A percentile compares a stretch with the other conserved stretches of the same genome.
phyloP scores from a whole-genome alignment of 495 filamentous ascomycete species.

The Aspergillus biplanus region DNA sequence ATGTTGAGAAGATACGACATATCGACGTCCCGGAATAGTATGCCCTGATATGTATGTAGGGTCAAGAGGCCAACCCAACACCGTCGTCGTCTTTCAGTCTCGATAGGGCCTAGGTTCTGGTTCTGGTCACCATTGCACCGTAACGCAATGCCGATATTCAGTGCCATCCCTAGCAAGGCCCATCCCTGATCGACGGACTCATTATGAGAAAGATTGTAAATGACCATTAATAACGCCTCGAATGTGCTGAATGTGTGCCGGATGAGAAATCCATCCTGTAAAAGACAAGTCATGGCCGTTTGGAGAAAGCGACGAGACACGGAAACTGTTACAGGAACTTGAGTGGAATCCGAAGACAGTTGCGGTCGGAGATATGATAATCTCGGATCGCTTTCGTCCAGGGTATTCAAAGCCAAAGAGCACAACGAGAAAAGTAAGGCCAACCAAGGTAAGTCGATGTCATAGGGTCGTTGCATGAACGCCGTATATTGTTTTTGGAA shows the following conservation, averaged over 20 bases:
- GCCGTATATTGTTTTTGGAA: constrained; percentile 26
- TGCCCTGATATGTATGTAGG: constrained; percentile 29
- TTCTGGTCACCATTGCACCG: constrained; percentile 15
- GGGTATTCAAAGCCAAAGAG: constrained; percentile 18
- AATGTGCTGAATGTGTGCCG: constrained; percentile 24
- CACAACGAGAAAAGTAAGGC: constrained; percentile 26
- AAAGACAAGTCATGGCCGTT: neutral
- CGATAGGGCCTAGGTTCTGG: constrained; percentile 1
- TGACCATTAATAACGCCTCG: constrained; percentile 25
- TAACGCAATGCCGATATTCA: constrained; percentile 29
- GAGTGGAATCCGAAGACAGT: constrained; percentile 8
- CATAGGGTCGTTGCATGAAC: constrained; percentile 11
- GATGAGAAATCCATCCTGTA: constrained; percentile 8
- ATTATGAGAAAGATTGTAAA: constrained; percentile 24
- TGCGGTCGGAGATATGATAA: neutral
- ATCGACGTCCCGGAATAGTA: constrained; percentile 27
- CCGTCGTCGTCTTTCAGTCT: constrained; percentile 25
- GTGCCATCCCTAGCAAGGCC: constrained; percentile 26
- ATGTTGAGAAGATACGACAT: constrained; percentile 24
- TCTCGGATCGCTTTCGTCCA: constrained; percentile 21
- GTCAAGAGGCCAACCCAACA: constrained; percentile 30
- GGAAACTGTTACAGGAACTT: neutral
- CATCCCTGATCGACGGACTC: constrained; percentile 25
- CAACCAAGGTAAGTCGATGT: constrained; percentile 23
- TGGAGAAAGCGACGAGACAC: neutral